Percentiles rank a stretch among this genome's conserved stretches.
Conservation (phyloP, 2,329 filamentous ascomycete genomes). For the Periconia sp. region DNA sequence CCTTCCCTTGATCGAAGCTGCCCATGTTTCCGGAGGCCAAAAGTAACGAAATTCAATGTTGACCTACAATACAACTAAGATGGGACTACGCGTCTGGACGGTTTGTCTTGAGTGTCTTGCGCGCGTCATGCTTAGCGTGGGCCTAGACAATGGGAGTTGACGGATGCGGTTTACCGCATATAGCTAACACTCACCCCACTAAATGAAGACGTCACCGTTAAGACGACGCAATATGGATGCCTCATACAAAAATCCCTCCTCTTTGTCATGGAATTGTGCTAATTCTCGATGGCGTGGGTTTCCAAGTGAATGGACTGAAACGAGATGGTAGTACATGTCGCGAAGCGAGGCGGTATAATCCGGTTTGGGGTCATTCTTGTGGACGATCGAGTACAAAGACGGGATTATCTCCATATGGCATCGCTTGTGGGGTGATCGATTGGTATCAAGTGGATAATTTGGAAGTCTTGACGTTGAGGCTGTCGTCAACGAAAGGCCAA, state of each 20-base stretch:
- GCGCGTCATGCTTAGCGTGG: constrained; percentile 30
- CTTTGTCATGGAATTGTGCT: not conserved
- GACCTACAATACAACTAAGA: not conserved
- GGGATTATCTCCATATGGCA: not conserved
- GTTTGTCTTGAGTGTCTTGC: constrained; percentile 14
- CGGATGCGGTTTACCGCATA: constrained; percentile 16
- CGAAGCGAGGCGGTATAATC: not conserved
- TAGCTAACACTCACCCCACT: not conserved
- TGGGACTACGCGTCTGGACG: constrained; percentile 1
- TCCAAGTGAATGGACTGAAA: not conserved
- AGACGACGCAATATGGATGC: not conserved
- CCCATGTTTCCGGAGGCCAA: constrained; percentile 22
- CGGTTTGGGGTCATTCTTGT: not conserved
- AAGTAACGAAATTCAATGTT: not conserved
- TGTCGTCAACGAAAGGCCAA: constrained; percentile 29
- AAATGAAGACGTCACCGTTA: not conserved
- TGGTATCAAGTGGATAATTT: constrained; percentile 17
- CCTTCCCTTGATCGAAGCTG: constrained; percentile 46
- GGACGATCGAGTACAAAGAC: not conserved
- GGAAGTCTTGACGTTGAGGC: constrained; percentile 28
- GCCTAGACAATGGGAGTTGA: constrained; percentile 17
- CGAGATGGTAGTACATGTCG: not conserved
- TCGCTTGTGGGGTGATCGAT: constrained; percentile 16
- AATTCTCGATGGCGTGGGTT: not conserved
- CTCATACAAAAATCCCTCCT: not conserved